A percentile compares a stretch with the other conserved stretches of the same genome.
Evolutionary conservation across 2,329 filamentous ascomycete species (phyloP).

Genomic region (Hymenoscyphus salicellus): DNA sequence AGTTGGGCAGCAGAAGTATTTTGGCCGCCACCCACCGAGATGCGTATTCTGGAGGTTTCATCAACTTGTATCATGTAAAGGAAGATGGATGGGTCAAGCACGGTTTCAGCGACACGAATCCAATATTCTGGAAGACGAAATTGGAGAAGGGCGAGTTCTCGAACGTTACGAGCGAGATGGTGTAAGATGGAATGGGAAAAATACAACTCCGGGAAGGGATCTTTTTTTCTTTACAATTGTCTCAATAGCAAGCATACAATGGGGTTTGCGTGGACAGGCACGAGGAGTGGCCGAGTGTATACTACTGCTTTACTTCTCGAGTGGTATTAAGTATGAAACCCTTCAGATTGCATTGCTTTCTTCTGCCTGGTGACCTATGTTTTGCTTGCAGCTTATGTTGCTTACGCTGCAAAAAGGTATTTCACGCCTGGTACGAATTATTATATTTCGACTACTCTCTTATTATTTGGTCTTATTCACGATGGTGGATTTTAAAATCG

Average conservation of each 20-base stretch:
- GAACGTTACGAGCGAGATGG: constrained; percentile 37
- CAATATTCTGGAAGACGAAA: constrained; percentile 99
- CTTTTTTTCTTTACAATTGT: constrained; percentile 29
- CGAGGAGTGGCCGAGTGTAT: constrained; percentile 28
- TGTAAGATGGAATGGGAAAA: constrained; percentile 24
- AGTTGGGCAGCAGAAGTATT: constrained; percentile 88
- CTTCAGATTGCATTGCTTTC: neutral
- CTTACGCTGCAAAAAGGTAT: neutral
- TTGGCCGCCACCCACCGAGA: constrained; percentile 94
- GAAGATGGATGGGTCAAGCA: constrained; percentile 99
- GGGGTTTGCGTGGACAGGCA: constrained; percentile 22
- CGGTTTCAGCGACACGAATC: constrained; percentile 96
- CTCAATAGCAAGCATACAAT: constrained; percentile 33
- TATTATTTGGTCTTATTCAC: neutral
- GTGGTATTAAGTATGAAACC: constrained; percentile 18
- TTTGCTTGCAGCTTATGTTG: neutral
- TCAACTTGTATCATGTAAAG: constrained; percentile 99
- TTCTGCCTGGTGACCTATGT: neutral
- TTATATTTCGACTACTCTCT: neutral
- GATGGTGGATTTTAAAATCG: too few species aligned
- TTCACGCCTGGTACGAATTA: too few species aligned
- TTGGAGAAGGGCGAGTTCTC: constrained; percentile 96
- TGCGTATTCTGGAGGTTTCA: constrained; percentile 97
- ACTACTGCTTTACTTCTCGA: constrained; percentile 30
- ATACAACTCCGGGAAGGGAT: constrained; percentile 4